Percentiles rank a stretch among this genome's conserved stretches.
Evolutionary conservation across 2,329 filamentous ascomycete species (phyloP).

Genomic region (Pseudocercospora eumusae): DNA sequence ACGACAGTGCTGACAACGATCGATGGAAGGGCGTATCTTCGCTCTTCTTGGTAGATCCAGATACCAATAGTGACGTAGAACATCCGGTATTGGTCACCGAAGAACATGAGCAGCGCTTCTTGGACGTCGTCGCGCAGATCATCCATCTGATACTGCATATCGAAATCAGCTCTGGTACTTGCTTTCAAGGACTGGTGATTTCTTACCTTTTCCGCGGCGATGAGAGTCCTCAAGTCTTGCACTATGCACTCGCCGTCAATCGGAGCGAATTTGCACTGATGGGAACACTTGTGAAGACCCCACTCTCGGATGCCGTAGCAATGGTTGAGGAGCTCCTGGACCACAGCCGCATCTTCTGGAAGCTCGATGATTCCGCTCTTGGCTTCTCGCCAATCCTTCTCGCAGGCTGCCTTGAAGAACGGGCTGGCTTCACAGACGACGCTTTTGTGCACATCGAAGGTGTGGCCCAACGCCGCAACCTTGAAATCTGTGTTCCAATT

Average conservation of each 20-base stretch:
- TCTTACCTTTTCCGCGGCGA: neutral
- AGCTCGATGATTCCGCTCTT: slow-evolving; percentile 4
- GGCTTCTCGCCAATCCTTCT: neutral
- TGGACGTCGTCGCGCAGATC: neutral
- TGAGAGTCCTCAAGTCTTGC: neutral
- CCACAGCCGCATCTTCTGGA: neutral
- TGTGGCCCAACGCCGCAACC: neutral
- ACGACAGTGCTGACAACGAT: neutral
- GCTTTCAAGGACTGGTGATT: neutral
- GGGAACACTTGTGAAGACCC: neutral
- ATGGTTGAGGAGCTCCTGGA: slow-evolving; percentile 8
- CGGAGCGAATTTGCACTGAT: neutral
- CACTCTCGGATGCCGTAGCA: neutral
- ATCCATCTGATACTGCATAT: neutral
- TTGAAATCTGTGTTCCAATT: neutral
- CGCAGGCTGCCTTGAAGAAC: slow-evolving; percentile 17
- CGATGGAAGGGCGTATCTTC: neutral
- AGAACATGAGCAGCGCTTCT: neutral
- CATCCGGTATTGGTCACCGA: neutral
- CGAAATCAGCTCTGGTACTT: neutral
- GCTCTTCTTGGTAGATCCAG: neutral
- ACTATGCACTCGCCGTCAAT: neutral
- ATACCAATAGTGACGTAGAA: neutral
- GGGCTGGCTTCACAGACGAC: slow-evolving; percentile 15
- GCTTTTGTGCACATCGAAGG: slow-evolving; percentile 18